Evolutionary conservation across 805 yeast species (phyloP).

Genomic region (Metschnikowia continentalis): DNA sequence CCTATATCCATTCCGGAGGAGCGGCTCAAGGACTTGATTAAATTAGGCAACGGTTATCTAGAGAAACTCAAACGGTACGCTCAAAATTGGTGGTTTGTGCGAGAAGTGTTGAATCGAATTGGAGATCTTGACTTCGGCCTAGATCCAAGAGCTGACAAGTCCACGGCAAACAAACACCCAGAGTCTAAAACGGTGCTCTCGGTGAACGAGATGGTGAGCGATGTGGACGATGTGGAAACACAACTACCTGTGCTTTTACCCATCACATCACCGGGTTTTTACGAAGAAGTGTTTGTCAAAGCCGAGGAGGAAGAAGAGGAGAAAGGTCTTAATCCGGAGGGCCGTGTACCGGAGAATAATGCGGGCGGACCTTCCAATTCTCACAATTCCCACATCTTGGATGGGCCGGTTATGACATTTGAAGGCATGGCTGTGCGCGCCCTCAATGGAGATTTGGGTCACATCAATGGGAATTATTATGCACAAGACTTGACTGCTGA

Average conservation of each 20-base stretch:
- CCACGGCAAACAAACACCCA: not conserved
- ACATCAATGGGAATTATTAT: not conserved
- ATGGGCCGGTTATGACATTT: conserved; percentile 3
- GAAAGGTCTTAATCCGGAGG: not conserved
- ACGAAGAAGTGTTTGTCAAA: conserved; percentile 14
- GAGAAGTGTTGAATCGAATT: conserved; percentile 12
- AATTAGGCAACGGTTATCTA: conserved; percentile 5
- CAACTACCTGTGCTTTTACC: conserved; percentile 14
- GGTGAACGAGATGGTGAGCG: conserved; percentile 10
- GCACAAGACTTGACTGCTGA: not conserved
- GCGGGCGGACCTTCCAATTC: not conserved
- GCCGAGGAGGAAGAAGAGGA: conserved; percentile 10
- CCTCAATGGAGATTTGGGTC: conserved; percentile 1
- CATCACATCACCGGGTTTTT: conserved; percentile 17
- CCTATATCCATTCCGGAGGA: not conserved
- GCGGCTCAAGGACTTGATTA: conserved; percentile 1
- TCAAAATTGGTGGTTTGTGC: conserved; percentile 17
- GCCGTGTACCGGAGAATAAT: not conserved
- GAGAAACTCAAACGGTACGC: conserved; percentile 11
- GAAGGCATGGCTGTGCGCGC: conserved; percentile 6
- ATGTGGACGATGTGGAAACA: conserved; percentile 13
- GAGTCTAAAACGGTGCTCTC: conserved; percentile 7
- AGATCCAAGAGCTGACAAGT: not conserved
- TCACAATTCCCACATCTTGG: not conserved
- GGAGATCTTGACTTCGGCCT: conserved; percentile 3